Evolutionary conservation across 768 basidiomycete species (phyloP).

Genomic region (Collybiopsis luxurians): DNA sequence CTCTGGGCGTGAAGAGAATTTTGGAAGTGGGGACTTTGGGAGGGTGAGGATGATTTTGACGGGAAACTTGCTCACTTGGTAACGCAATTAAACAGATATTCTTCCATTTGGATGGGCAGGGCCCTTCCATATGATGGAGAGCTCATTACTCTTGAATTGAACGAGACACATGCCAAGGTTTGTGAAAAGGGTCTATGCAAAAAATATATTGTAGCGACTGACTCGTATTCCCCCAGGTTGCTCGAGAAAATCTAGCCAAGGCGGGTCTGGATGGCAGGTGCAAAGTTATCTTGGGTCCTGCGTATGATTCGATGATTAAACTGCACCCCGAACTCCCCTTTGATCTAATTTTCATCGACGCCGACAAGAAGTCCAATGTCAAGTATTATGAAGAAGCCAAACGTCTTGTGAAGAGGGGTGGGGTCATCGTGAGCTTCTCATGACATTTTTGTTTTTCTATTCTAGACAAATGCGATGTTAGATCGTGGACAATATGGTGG

Average conservation of each 20-base stretch:
- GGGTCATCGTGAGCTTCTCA: slow-evolving; percentile 49
- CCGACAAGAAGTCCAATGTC: slow-evolving; percentile 56
- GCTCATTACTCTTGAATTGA: slow-evolving; percentile 47
- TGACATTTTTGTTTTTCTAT: background rate
- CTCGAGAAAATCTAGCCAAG: slow-evolving; percentile 51
- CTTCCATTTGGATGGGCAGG: slow-evolving; percentile 41
- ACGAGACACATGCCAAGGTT: slow-evolving; percentile 47
- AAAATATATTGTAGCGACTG: no score
- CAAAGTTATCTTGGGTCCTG: slow-evolving; percentile 49
- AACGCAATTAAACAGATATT: slow-evolving; percentile 29
- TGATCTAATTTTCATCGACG: slow-evolving; percentile 75
- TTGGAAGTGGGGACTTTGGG: slow-evolving; percentile 55
- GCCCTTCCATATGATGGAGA: slow-evolving; percentile 50
- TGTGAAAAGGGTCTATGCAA: no score
- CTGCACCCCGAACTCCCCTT: slow-evolving; percentile 50
- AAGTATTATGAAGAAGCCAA: slow-evolving; percentile 60
- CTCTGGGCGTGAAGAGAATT: slow-evolving; percentile 43
- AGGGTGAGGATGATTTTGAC: slow-evolving; percentile 28
- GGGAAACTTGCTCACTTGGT: background rate
- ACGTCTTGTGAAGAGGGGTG: slow-evolving; percentile 55
- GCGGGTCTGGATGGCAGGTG: slow-evolving; percentile 52
- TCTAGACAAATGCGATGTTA: slow-evolving; percentile 14
- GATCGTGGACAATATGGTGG: slow-evolving; percentile 65
- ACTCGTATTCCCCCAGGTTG: slow-evolving; percentile 37
- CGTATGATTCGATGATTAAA: slow-evolving; percentile 44